Conservation (phyloP, 192 early-diverging fungal species). For the Coemansia interrupta region DNA sequence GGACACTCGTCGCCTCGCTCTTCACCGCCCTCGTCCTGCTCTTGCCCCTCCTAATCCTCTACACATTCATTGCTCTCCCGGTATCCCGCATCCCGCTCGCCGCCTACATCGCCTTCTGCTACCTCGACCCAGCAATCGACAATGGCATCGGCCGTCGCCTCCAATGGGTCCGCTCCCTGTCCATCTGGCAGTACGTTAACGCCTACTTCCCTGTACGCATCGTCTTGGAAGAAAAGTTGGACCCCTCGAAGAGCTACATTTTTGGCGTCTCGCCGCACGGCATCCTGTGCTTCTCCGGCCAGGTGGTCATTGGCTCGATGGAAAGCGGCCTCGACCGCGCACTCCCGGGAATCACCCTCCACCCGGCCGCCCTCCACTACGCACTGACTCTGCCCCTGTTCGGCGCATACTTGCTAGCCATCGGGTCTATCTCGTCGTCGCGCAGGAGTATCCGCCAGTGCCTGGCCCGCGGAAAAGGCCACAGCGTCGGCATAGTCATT, state of each 20-base stretch:
- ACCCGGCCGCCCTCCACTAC: constrained; percentile 61
- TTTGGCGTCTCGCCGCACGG: constrained; percentile 91
- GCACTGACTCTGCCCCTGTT: constrained; percentile 84
- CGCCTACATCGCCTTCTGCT: constrained; percentile 41
- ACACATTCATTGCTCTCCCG: constrained; percentile 20
- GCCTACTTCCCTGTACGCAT: constrained; percentile 79
- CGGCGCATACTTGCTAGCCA: constrained; percentile 75
- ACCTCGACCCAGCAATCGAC: constrained; percentile 35
- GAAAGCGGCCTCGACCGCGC: constrained; percentile 65
- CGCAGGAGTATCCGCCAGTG: constrained; percentile 74
- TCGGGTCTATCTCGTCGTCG: constrained; percentile 75
- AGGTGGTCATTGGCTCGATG: constrained; percentile 79
- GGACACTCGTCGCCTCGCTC: constrained; percentile 25
- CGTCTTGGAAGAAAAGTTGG: constrained; percentile 77
- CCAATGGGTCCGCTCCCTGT: constrained; percentile 53
- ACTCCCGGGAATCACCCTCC: constrained; percentile 69
- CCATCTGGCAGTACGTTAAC: constrained; percentile 74
- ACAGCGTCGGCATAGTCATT: constrained; percentile 83
- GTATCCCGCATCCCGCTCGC: constrained; percentile 35
- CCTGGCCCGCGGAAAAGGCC: constrained; percentile 67
- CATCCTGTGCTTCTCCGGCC: constrained; percentile 80
- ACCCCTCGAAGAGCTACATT: constrained; percentile 82
- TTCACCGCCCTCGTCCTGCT: constrained; percentile 37
- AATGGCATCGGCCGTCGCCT: constrained; percentile 58
- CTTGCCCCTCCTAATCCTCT: constrained; percentile 23